A percentile compares a stretch with the other conserved stretches of the same genome.
phyloP scores from a whole-genome alignment of 139 green algal genomes.

The Picochlorum sp. region DNA sequence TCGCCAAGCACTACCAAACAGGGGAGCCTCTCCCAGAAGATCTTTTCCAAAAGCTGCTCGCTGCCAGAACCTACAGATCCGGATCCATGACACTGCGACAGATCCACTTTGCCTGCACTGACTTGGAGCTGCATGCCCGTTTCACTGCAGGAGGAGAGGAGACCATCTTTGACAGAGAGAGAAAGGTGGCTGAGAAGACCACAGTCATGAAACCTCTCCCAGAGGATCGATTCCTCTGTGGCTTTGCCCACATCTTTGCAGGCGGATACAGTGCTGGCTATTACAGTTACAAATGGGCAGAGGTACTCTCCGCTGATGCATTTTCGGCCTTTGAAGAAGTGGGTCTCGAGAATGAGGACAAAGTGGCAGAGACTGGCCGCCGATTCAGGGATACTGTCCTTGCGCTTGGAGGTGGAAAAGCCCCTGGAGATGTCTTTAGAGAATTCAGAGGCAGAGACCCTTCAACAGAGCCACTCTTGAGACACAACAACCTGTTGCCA shows the following conservation, averaged over 20 bases:
- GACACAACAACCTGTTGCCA: slow-evolving; percentile 66
- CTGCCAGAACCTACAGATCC: slow-evolving; percentile 63
- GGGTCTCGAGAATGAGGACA: slow-evolving; percentile 72
- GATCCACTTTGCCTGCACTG: slow-evolving; percentile 78
- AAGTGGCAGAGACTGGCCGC: slow-evolving; percentile 50
- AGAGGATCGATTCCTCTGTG: slow-evolving; percentile 92
- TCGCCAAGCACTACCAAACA: slow-evolving; percentile 86
- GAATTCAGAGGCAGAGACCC: slow-evolving; percentile 85
- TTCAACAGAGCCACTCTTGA: slow-evolving; percentile 74
- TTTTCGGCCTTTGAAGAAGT: slow-evolving; percentile 94
- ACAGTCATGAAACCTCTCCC: slow-evolving; percentile 68
- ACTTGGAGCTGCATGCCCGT: slow-evolving; percentile 84
- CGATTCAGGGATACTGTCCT: slow-evolving; percentile 85
- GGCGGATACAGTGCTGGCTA: slow-evolving; percentile 84
- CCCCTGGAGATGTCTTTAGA: slow-evolving; percentile 68
- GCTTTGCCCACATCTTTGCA: slow-evolving; percentile 94
- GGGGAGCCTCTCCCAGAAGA: slow-evolving; percentile 83
- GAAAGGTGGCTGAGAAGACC: slow-evolving; percentile 47
- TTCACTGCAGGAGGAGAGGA: slow-evolving; percentile 56
- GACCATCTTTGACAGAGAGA: slow-evolving; percentile 70
- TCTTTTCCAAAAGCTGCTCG: slow-evolving; percentile 75
- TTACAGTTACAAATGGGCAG: slow-evolving; percentile 67
- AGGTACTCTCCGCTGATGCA: slow-evolving; percentile 89
- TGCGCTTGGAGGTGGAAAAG: slow-evolving; percentile 71
- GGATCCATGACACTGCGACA: slow-evolving; percentile 81